Evolutionary conservation across 2,329 filamentous ascomycete species (phyloP), one percentile per base, ranked within the genome.

Genomic region (Stylonectria norvegica): DNA sequence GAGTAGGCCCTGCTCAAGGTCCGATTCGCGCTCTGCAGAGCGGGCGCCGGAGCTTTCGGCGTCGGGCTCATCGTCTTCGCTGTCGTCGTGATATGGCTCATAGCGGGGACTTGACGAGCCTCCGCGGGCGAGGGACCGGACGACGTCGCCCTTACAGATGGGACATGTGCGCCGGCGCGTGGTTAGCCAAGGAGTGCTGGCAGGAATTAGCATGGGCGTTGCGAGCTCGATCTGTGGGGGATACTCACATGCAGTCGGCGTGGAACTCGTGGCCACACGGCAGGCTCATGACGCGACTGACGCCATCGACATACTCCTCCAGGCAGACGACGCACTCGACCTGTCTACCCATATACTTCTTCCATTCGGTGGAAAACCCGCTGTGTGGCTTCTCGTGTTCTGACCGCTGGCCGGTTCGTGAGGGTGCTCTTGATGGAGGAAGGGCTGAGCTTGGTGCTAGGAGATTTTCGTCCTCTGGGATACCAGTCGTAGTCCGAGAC

Each of bases 231-330:
- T 12, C 7, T 6, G 8, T 9, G 8, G 28, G 14, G 20, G 18
- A 19, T 35, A 85, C 89, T 84, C 70, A 95, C 89, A 98, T 97
- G 89, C 93, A 98, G 61, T 95, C 89, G 19, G 76, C 91, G 64
- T 98, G 93, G 65, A 97, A 98, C 59, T 98, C 93, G 63, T 98
- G 93, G 23, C 93, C 93, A 66, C 93, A 98, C 7, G 93, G 93
- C 43, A 98, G 69, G 60, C 89, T 94, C 93, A 98, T 98, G 27
- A 98, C 91, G 58, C 82, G 81, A 62, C 89, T 95, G 55, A 96
- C 83, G 27, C 93, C 93, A 63, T 96, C 90, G 16, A 95, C 75
- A 58, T 97, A 98, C 61, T 98, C 93, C 60, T 98, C 93, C 22
- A 98, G 70, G 57, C 93, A 98, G 2, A 98, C 91, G 10, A 96